These are phyloP conservation scores for Cupressus sempervirens DNA, from an alignment of 75 land plant species.

Conservation along the genomic window DNA sequence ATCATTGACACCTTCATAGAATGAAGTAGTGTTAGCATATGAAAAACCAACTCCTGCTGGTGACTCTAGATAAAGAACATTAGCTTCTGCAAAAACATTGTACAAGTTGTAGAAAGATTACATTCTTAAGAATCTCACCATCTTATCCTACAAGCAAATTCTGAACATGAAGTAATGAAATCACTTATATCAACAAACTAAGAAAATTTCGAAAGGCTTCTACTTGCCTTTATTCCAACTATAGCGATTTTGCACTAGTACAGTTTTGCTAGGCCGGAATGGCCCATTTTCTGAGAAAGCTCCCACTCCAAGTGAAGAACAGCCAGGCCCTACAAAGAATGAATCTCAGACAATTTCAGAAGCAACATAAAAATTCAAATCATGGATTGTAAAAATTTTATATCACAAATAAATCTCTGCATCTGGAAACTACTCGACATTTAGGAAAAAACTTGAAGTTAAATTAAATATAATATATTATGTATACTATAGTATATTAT, in stretches of 20 bases:
- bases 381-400: too few species aligned
- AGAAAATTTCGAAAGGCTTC: not conserved
- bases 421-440: too few species aligned
- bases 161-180: too few species aligned
- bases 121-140: too few species aligned
- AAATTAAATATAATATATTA: too few species aligned
- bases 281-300: conserved; percentile 55
- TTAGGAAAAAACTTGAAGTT: too few species aligned
- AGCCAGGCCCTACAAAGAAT: conserved; percentile 38
- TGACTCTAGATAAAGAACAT: conserved; percentile 31
- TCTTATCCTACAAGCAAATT: not conserved
- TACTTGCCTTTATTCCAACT: conserved; percentile 9
- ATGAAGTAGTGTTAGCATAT: conserved; percentile 19
- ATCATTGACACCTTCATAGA: conserved; percentile 17
- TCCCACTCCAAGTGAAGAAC: conserved; percentile 48
- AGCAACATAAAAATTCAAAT: too few species aligned
- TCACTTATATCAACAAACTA: too few species aligned
- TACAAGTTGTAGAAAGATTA: not conserved
- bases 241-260: conserved; percentile 11
- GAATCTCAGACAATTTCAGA: not conserved
- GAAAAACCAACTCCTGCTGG: conserved; percentile 37
- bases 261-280: conserved; percentile 16
- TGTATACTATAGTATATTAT: too few species aligned
- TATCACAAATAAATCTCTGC: not conserved
- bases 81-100: conserved; percentile 18